Conservation (phyloP, 495 filamentous ascomycete species). For the Hyphodiscus hymeniophilus region DNA sequence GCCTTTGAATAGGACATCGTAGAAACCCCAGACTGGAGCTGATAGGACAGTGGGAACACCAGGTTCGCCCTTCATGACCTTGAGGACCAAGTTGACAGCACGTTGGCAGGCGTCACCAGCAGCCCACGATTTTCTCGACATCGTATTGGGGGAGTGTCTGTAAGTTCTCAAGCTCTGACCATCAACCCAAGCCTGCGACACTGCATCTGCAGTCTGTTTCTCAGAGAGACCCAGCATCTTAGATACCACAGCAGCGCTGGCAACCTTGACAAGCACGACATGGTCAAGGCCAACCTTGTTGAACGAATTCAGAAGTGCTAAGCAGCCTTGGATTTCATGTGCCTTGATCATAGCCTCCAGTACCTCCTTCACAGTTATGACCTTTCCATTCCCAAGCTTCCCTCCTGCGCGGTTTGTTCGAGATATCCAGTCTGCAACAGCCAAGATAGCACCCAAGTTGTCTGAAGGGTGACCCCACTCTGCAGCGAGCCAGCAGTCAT, state of each 20-base stretch:
- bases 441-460: conserved; percentile 91
- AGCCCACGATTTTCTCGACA: conserved; percentile 98
- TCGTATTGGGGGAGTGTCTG: conserved; percentile 95
- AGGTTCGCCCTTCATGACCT: conserved; percentile 86
- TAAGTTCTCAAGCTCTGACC: conserved; percentile 94
- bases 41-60: conserved; percentile 89
- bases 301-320: conserved; percentile 94
- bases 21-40: conserved; percentile 95
- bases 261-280: conserved; percentile 96
- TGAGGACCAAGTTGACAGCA: conserved; percentile 88
- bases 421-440: conserved; percentile 94
- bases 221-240: conserved; percentile 88
- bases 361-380: conserved; percentile 79
- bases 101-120: conserved; percentile 96
- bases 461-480: conserved; percentile 99
- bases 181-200: conserved; percentile 96
- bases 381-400: conserved; percentile 78
- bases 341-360: conserved; percentile 99
- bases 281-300: conserved; percentile 98
- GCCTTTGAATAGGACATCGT: conserved; percentile 94
- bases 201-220: conserved; percentile 86
- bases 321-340: conserved; percentile 96
- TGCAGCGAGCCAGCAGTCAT: conserved; percentile 98
- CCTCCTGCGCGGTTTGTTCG: conserved; percentile 90
- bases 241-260: conserved; percentile 85